These are phyloP conservation scores for Globisporangium middletonii DNA, from an alignment of 352 stramenopile species.

Conservation along the genomic window DNA sequence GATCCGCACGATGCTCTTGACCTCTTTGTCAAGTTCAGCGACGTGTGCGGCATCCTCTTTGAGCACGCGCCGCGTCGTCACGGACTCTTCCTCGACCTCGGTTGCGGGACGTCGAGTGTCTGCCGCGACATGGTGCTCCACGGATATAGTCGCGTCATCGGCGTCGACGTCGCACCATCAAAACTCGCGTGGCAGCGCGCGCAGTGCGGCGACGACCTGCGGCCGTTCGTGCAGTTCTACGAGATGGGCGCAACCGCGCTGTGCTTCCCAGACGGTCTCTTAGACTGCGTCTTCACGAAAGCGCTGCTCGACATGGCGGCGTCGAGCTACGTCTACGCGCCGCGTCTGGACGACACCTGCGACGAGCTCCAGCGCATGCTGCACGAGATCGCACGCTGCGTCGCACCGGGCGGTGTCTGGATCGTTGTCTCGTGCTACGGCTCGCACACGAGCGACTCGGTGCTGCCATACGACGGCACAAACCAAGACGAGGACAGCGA, in stretches of 20 bases:
- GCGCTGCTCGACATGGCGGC: conserved; percentile 23
- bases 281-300: conserved; percentile 24
- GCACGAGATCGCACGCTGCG: conserved; percentile 18
- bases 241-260: conserved; percentile 13
- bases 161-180: conserved; percentile 13
- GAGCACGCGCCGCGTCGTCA: conserved; percentile 4
- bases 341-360: not conserved
- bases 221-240: conserved; percentile 14
- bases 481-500: not conserved
- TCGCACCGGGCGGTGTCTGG: conserved; percentile 21
- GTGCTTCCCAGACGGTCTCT: conserved; percentile 18
- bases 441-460: not conserved
- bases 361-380: conserved; percentile 15
- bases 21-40: conserved; percentile 11
- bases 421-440: conserved; percentile 17
- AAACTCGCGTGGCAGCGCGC: conserved; percentile 16
- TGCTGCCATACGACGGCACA: not conserved
- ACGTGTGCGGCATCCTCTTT: conserved; percentile 5
- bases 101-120: conserved; percentile 25
- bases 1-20: not conserved
- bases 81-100: conserved; percentile 19
- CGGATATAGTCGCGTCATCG: conserved; percentile 19
- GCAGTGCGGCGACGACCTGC: conserved; percentile 9
- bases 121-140: conserved; percentile 22
- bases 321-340: conserved; percentile 2